Conservation (phyloP, 1,284 basidiomycete genomes). For the Termitomyces sp. region DNA sequence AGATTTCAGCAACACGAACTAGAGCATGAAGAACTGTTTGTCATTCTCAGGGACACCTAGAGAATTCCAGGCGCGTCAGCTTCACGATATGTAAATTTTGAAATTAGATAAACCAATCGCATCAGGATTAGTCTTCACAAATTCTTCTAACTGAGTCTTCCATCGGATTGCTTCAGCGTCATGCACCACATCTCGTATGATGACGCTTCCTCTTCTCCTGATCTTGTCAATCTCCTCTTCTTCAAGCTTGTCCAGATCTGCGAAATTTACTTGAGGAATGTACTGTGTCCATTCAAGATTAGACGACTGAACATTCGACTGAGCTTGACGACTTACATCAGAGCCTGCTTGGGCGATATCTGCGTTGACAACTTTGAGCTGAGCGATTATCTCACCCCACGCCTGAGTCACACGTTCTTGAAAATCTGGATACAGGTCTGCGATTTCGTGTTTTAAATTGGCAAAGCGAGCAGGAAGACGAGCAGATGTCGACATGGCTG, state of each 20-base stretch:
- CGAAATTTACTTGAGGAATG: slow-evolving; percentile 59
- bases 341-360: slow-evolving; percentile 43
- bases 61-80: background rate
- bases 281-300: slow-evolving; percentile 21
- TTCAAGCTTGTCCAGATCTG: slow-evolving; percentile 44
- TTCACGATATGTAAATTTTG: background rate
- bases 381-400: slow-evolving; percentile 52
- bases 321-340: slow-evolving; percentile 33
- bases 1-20: slow-evolving; percentile 38
- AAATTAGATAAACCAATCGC: slow-evolving; percentile 32
- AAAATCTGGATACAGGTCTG: slow-evolving; percentile 46
- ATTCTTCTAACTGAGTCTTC: slow-evolving; percentile 52
- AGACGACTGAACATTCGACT: background rate
- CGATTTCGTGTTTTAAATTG: slow-evolving; percentile 54
- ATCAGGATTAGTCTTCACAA: slow-evolving; percentile 51
- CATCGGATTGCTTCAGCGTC: slow-evolving; percentile 48
- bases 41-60: slow-evolving; percentile 50
- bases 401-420: slow-evolving; percentile 42
- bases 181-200: slow-evolving; percentile 61
- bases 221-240: slow-evolving; percentile 44
- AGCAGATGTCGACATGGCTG: slow-evolving; percentile 5
- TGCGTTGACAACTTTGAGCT: slow-evolving; percentile 40
- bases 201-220: slow-evolving; percentile 51
- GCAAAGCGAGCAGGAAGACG: slow-evolving; percentile 34
- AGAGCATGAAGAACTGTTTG: slow-evolving; percentile 71